Conservation (phyloP, 2,329 filamentous ascomycete genomes). For the Colletotrichum chrysophilum region DNA sequence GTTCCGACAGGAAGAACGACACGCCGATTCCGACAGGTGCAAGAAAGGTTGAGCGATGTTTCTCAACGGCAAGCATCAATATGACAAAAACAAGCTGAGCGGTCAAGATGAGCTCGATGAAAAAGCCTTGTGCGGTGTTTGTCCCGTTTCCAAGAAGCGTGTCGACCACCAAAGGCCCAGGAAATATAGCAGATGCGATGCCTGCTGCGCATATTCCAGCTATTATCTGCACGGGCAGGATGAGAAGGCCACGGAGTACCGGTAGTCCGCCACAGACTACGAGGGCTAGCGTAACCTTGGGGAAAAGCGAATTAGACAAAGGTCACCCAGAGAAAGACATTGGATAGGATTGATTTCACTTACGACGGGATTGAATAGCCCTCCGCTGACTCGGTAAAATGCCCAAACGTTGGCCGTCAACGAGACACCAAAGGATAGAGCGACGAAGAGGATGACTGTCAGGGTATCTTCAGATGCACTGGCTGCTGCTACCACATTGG, state of each 20-base stretch:
- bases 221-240: constrained; percentile 62
- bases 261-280: constrained; percentile 62
- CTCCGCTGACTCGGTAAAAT: constrained; percentile 59
- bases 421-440: constrained; percentile 53
- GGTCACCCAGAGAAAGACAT: no score
- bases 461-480: constrained; percentile 25
- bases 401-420: constrained; percentile 61
- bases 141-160: constrained; percentile 60
- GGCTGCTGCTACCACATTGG: constrained; percentile 19
- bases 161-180: constrained; percentile 57
- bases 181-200: constrained; percentile 62
- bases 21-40: constrained; percentile 77
- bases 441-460: constrained; percentile 52
- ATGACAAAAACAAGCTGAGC: constrained; percentile 68
- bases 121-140: constrained; percentile 62
- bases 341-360: constrained; percentile 22
- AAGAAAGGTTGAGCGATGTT: constrained; percentile 74
- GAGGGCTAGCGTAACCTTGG: constrained; percentile 61
- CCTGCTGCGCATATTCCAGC: constrained; percentile 64
- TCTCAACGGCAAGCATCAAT: constrained; percentile 74
- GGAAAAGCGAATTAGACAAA: background rate
- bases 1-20: constrained; percentile 67
- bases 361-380: constrained; percentile 57
- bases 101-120: constrained; percentile 72
- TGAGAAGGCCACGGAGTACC: constrained; percentile 53